phyloP scores from a whole-genome alignment of 2,329 filamentous ascomycete genomes.

The Aspergillus japonicus region DNA sequence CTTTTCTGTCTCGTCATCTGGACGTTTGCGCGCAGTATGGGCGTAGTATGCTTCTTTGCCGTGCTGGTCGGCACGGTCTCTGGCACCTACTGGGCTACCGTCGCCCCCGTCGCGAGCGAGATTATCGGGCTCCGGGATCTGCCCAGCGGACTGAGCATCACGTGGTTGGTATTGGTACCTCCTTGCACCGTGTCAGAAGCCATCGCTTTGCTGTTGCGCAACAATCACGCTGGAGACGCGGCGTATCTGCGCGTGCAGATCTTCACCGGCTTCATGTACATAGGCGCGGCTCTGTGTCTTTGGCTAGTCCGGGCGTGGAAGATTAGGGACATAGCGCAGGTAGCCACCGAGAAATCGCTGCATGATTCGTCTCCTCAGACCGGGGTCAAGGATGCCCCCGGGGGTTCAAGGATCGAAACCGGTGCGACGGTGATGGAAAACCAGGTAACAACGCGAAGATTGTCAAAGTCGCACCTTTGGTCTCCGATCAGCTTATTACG shows the following conservation, averaged over 20 bases:
- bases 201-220: conserved; percentile 60
- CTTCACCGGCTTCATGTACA: conserved; percentile 62
- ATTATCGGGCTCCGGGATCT: conserved; percentile 60
- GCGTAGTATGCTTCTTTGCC: conserved; percentile 59
- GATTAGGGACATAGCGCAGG: conserved; percentile 31
- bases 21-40: conserved; percentile 59
- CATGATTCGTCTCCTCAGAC: background rate
- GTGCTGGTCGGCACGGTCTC: conserved; percentile 58
- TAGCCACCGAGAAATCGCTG: conserved; percentile 7
- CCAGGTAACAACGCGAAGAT: background rate
- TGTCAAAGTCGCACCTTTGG: conserved; percentile 22
- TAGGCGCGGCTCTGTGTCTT: conserved; percentile 53
- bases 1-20: conserved; percentile 62
- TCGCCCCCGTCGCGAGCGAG: conserved; percentile 60
- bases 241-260: conserved; percentile 47
- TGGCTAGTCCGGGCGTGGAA: conserved; percentile 44
- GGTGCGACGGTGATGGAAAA: background rate
- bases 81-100: conserved; percentile 60
- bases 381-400: background rate
- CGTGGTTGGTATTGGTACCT: conserved; percentile 59
- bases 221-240: conserved; percentile 27
- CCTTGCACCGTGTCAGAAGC: conserved; percentile 51
- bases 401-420: conserved; percentile 14
- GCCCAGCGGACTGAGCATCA: conserved; percentile 57
- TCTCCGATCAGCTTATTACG: conserved; percentile 27